A percentile compares a stretch with the other conserved stretches of the same genome.
phyloP scores from a whole-genome alignment of 1,284 basidiomycete genomes.

The Ustilago nuda region DNA sequence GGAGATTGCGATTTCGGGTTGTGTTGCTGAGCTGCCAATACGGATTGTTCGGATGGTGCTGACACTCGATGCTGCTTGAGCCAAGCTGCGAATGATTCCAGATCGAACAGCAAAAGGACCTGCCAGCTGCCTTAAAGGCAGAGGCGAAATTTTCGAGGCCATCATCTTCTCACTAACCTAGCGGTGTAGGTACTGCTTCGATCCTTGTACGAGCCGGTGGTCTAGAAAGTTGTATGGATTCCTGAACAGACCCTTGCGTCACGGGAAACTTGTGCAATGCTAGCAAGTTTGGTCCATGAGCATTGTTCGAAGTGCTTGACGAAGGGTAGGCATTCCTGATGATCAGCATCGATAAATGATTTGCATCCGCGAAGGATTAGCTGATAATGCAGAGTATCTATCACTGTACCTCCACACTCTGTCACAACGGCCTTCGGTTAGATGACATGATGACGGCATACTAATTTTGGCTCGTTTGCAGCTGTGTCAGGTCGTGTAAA shows the following conservation, averaged over 20 bases:
- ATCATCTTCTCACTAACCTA: neutral
- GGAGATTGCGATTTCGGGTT: slow-evolving; percentile 39
- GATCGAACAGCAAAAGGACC: neutral
- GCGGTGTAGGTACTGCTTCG: neutral
- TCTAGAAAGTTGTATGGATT: neutral
- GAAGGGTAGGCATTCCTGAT: neutral
- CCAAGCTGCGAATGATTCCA: neutral
- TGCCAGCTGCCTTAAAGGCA: slow-evolving; percentile 4
- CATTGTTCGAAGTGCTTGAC: neutral
- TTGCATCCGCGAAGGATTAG: slow-evolving; percentile 4
- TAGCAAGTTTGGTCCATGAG: neutral
- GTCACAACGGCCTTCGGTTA: slow-evolving; percentile 6
- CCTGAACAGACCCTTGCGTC: neutral
- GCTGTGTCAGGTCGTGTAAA: neutral
- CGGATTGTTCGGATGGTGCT: slow-evolving; percentile 18
- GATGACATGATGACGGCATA: neutral
- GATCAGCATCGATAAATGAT: neutral
- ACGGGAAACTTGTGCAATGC: neutral
- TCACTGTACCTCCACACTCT: slow-evolving; percentile 14
- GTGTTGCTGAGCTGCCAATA: slow-evolving; percentile 27
- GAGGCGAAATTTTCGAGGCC: slow-evolving; percentile 1
- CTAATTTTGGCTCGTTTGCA: neutral
- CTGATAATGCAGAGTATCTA: slow-evolving; percentile 10
- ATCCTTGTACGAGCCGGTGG: neutral
- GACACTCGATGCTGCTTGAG: slow-evolving; percentile 1